Evolutionary conservation across 345 rosid genomes (phyloP).

Genomic region (Alliaria petiolata): DNA sequence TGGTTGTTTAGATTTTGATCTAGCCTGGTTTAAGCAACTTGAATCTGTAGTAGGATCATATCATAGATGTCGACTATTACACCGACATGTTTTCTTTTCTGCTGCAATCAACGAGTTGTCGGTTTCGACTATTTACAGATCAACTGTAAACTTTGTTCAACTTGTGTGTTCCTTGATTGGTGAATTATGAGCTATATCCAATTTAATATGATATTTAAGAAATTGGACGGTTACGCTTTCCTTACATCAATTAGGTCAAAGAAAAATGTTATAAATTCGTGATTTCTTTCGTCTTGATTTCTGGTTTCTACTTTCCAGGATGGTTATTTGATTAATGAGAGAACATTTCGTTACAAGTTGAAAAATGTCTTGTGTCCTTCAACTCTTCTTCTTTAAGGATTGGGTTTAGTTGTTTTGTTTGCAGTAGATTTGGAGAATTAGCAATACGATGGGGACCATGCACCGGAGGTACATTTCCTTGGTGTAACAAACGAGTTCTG

Average conservation of each 20-base stretch:
- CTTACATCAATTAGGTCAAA: slow-evolving; percentile 2
- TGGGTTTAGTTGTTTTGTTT: slow-evolving; percentile 18
- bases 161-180: neutral
- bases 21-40: neutral
- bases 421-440: slow-evolving; percentile 25
- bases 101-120: neutral
- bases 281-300: neutral
- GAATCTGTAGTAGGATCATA: neutral
- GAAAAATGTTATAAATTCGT: neutral
- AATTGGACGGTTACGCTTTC: neutral
- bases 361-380: slow-evolving; percentile 31
- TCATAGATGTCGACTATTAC: neutral
- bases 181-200: neutral
- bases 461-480: slow-evolving; percentile 61
- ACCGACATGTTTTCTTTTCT: neutral
- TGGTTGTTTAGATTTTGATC: slow-evolving; percentile 3
- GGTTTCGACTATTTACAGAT: neutral
- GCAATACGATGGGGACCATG: slow-evolving; percentile 42
- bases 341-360: slow-evolving; percentile 7
- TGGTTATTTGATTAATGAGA: neutral
- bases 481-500: neutral
- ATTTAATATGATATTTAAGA: neutral
- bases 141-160: neutral
- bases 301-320: neutral
- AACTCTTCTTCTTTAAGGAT: slow-evolving; percentile 25